phyloP scores from a whole-genome alignment of 2,329 filamentous ascomycete genomes.

The Graphiopsis chlorocephala region DNA sequence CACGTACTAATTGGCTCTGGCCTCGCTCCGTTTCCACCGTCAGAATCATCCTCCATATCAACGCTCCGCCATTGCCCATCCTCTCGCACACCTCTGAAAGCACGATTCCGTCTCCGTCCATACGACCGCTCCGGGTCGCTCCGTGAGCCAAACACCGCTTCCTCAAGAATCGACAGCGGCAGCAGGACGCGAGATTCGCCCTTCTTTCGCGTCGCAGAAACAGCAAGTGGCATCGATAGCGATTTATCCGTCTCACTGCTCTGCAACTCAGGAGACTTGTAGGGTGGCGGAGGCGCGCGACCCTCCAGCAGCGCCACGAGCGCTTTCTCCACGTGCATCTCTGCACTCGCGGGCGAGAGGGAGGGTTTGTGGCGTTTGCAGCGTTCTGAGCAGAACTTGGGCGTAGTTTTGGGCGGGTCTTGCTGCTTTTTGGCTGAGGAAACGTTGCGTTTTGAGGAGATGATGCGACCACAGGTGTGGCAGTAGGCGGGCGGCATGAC shows the following conservation, averaged over 20 bases:
- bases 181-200: slow-evolving; percentile 53
- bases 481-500: slow-evolving; percentile 47
- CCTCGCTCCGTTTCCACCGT: slow-evolving; percentile 8
- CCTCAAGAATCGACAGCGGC: slow-evolving; percentile 51
- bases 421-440: slow-evolving; percentile 28
- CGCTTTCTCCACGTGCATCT: slow-evolving; percentile 52
- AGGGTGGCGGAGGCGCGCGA: slow-evolving; percentile 23
- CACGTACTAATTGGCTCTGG: slow-evolving; percentile 10
- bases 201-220: slow-evolving; percentile 36
- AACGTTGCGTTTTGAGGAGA: slow-evolving; percentile 34
- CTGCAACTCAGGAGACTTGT: slow-evolving; percentile 16
- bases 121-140: slow-evolving; percentile 47
- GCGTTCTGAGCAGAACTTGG: slow-evolving; percentile 58
- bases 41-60: slow-evolving; percentile 45
- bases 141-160: slow-evolving; percentile 47
- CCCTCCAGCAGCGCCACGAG: slow-evolving; percentile 46
- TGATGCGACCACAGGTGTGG: slow-evolving; percentile 56
- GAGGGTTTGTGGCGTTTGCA: slow-evolving; percentile 54
- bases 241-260: slow-evolving; percentile 28
- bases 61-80: slow-evolving; percentile 43
- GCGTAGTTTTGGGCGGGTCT: slow-evolving; percentile 26
- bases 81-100: slow-evolving; percentile 39
- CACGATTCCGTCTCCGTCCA: slow-evolving; percentile 47
- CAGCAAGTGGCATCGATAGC: background rate
- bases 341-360: slow-evolving; percentile 36